phyloP scores from a whole-genome alignment of 2,329 filamentous ascomycete species.

The Aspergillus sp. region DNA sequence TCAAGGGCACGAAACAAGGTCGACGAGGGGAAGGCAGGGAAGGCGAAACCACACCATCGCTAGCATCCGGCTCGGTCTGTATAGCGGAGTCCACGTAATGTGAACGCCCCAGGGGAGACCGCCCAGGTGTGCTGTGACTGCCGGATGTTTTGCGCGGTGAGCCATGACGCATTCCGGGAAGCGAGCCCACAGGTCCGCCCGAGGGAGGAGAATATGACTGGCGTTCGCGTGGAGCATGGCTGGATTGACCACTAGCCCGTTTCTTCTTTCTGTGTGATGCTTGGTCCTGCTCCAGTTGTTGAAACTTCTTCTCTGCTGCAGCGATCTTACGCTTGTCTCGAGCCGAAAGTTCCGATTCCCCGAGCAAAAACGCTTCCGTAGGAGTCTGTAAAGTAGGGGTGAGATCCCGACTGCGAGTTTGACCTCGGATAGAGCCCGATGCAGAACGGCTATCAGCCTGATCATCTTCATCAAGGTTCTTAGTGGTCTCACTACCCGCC shows the following conservation, averaged over 20 bases:
- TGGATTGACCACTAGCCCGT: slow-evolving; percentile 57
- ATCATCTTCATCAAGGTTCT: slow-evolving; percentile 57
- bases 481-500: slow-evolving; percentile 60
- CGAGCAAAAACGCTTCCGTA: slow-evolving; percentile 34
- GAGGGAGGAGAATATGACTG: slow-evolving; percentile 41
- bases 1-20: slow-evolving; percentile 42
- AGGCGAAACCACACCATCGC: slow-evolving; percentile 26
- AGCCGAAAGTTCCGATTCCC: slow-evolving; percentile 58
- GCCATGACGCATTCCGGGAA: slow-evolving; percentile 27
- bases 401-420: slow-evolving; percentile 61
- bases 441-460: slow-evolving; percentile 58
- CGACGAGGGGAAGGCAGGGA: slow-evolving; percentile 25
- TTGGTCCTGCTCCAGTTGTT: slow-evolving; percentile 61
- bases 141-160: slow-evolving; percentile 35
- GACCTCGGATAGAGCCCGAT: slow-evolving; percentile 58
- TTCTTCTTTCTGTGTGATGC: slow-evolving; percentile 55
- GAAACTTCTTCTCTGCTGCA: slow-evolving; percentile 63
- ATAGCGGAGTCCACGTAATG: slow-evolving; percentile 45
- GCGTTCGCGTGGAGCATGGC: slow-evolving; percentile 43
- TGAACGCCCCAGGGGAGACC: slow-evolving; percentile 29
- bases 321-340: slow-evolving; percentile 65
- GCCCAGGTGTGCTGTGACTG: slow-evolving; percentile 27
- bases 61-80: slow-evolving; percentile 48
- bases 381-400: slow-evolving; percentile 58
- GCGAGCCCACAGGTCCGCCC: slow-evolving; percentile 29